A percentile compares a stretch with the other conserved stretches of the same genome.
Evolutionary conservation across 257 asterid species (phyloP).

Genomic region (Cruciata laevipes): DNA sequence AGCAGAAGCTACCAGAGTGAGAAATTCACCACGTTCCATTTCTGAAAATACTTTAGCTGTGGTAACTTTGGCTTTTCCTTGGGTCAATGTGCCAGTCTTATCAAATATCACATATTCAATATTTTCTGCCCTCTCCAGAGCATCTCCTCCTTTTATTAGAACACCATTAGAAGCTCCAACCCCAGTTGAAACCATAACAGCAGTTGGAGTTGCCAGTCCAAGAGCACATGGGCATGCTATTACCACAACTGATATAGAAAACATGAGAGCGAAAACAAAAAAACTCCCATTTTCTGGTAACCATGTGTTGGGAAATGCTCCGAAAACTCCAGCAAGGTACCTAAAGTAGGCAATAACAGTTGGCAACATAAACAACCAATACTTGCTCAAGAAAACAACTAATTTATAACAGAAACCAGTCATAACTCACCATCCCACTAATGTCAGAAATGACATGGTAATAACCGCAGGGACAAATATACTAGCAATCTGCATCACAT

Average conservation of each 20-base stretch:
- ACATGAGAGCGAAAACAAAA: conserved; percentile 95
- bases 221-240: conserved; percentile 99
- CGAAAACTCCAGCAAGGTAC: conserved; percentile 79
- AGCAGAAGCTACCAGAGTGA: conserved; percentile 90
- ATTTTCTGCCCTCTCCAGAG: conserved; percentile 91
- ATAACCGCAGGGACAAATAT: conserved; percentile 84
- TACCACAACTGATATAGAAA: conserved; percentile 89
- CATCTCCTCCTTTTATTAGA: conserved; percentile 97
- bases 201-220: conserved; percentile 99
- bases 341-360: conserved; percentile 28
- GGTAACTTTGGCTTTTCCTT: conserved; percentile 92
- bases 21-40: conserved; percentile 97
- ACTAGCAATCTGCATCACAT: conserved; percentile 74
- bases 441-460: conserved; percentile 60
- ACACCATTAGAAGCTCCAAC: conserved; percentile 99
- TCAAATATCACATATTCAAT: conserved; percentile 79
- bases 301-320: conserved; percentile 80
- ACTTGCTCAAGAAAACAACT: conserved; percentile 1
- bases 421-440: conserved; percentile 75
- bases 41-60: conserved; percentile 65
- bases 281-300: conserved; percentile 72
- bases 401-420: conserved; percentile 1
- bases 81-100: conserved; percentile 96
- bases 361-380: not conserved
- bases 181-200: conserved; percentile 98